phyloP scores from a whole-genome alignment of 495 filamentous ascomycete genomes.

The Tuber calosporum region DNA sequence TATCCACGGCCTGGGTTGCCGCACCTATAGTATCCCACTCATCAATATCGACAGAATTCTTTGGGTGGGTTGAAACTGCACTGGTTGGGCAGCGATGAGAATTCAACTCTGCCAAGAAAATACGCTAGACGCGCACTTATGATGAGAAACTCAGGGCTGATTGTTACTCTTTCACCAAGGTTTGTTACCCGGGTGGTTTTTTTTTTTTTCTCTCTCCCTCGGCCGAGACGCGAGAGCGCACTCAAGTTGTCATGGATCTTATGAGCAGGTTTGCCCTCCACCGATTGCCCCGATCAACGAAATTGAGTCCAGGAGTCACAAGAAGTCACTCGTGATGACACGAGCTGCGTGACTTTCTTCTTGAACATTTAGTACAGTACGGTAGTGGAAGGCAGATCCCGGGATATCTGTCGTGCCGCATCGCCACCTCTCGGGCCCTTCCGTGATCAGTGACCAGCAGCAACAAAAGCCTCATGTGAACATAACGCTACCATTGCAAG shows the following conservation, averaged over 20 bases:
- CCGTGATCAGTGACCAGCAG: conserved; percentile 15
- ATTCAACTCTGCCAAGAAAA: not conserved
- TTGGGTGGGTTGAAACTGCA: not conserved
- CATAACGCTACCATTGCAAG: conserved; percentile 12
- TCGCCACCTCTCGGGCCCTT: conserved; percentile 19
- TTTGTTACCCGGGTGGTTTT: not conserved
- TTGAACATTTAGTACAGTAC: not conserved
- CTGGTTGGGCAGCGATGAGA: not conserved
- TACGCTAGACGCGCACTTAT: not conserved
- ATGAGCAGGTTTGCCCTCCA: not conserved
- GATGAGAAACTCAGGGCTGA: not conserved
- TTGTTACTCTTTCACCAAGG: not conserved
- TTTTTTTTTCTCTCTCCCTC: no score
- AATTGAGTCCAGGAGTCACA: conserved; percentile 1
- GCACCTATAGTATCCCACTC: not conserved
- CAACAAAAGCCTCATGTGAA: conserved; percentile 14
- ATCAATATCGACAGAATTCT: not conserved
- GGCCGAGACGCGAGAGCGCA: not conserved
- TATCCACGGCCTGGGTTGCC: not conserved
- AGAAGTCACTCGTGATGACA: not conserved
- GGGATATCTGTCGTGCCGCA: conserved; percentile 12
- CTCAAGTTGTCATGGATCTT: not conserved
- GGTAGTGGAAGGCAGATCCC: not conserved
- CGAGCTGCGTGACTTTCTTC: not conserved
- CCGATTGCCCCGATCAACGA: not conserved